Evolutionary conservation across 148 eudicot species (phyloP), one percentile per base, ranked within the genome.

Genomic region (Amaranthus palmeri): DNA sequence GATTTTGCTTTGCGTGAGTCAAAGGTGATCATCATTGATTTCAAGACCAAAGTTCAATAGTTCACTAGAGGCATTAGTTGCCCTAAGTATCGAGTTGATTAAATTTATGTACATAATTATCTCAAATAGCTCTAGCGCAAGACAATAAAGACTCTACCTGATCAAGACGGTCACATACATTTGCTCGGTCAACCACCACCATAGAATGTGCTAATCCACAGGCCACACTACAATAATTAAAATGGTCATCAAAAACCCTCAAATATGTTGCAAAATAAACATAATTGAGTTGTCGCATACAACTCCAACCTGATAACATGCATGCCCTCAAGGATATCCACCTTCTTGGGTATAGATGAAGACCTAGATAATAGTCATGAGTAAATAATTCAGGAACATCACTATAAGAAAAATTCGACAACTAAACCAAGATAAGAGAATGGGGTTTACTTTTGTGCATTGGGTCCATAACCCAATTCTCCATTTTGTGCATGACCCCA

Each of bases 401-500:
- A 17, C 13, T 11, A 55, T 10, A 40, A 70, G 56, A 59, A 67
- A 7, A 58, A 56, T 40, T 4, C 11, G 3, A 2, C 5, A 41
- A 49, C 8, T 2, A 49, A 13, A 43, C 10, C 4, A 25, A 12
- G 64, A 13, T 14, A 71, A 65, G n/a, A 45, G 8, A 54, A 14
- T 10, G 59, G 57, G 41, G 7, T 50, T 78, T 76, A 86, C 92
- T 88, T 88, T 72, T 88, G 92, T 4, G 73, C 83, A 54, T 77
- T 61, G 51, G 92, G 85, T 69, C 92, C 98, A 81, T 93, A 93
- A 73, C 98, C 98, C 78, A 93, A 82, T 82, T 93, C 98, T 62
- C 98, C 98, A 73, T 84, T 83, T 68, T 86, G 89, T 15, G 96
- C 98, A 69, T 81, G 92, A 10, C 98, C 98, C 98, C 98, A 93